These are phyloP conservation scores for Novakomyces olei DNA, from an alignment of 805 yeast species.

Conservation along the genomic window DNA sequence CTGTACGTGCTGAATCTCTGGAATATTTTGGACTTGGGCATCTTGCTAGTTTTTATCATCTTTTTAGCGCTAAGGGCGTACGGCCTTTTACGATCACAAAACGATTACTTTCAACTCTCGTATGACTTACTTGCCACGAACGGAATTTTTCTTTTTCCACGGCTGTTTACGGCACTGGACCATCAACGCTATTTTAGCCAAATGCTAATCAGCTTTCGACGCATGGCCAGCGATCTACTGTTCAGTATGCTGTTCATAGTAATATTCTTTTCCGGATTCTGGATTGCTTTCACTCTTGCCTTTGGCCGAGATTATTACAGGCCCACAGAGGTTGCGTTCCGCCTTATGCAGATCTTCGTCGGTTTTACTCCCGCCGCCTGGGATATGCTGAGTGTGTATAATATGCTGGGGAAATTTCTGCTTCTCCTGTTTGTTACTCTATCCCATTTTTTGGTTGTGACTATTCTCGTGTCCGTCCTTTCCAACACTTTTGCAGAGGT, in stretches of 20 bases:
- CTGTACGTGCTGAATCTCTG: conserved; percentile 30
- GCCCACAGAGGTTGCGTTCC: conserved; percentile 26
- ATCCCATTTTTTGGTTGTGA: conserved; percentile 31
- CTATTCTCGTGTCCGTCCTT: conserved; percentile 33
- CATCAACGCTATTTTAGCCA: conserved; percentile 30
- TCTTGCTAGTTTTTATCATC: conserved; percentile 20
- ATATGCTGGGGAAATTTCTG: conserved; percentile 25
- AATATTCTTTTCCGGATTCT: conserved; percentile 32
- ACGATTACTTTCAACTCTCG: conserved; percentile 6
- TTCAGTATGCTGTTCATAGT: conserved; percentile 27
- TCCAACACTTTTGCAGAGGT: conserved; percentile 18
- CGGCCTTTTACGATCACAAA: conserved; percentile 1
- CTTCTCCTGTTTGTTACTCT: conserved; percentile 30
- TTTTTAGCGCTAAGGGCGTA: conserved; percentile 12
- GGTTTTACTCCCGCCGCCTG: conserved; percentile 42
- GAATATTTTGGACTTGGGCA: conserved; percentile 27
- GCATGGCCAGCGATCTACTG: conserved; percentile 29
- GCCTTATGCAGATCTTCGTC: conserved; percentile 29
- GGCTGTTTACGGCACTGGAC: conserved; percentile 29
- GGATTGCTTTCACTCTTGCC: conserved; percentile 30
- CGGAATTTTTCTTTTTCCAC: conserved; percentile 28
- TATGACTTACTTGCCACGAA: conserved; percentile 19
- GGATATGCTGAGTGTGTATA: conserved; percentile 30
- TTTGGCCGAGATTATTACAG: conserved; percentile 22
- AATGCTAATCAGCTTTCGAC: conserved; percentile 28